Percentiles rank a stretch among this genome's conserved stretches.
Conservation (phyloP, 1,284 basidiomycete species). For the Ustilago hordei region DNA sequence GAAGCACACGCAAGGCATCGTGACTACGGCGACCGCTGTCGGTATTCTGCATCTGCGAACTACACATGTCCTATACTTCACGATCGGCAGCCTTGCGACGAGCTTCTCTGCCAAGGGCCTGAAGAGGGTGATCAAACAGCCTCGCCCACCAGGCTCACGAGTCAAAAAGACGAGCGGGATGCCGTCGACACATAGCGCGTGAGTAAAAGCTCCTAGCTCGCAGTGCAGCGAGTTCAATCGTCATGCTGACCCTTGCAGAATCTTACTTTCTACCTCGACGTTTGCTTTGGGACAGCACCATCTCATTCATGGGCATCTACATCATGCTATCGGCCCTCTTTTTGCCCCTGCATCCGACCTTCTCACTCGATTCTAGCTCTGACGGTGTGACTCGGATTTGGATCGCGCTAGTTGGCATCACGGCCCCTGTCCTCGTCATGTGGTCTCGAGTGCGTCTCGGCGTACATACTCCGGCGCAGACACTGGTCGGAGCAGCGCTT, state of each 20-base stretch:
- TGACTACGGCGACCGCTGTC: conserved; percentile 49
- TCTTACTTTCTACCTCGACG: background rate
- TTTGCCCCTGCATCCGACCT: conserved; percentile 42
- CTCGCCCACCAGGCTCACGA: conserved; percentile 45
- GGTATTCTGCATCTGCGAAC: conserved; percentile 51
- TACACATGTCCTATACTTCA: conserved; percentile 45
- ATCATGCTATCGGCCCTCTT: conserved; percentile 38
- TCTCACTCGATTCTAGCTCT: conserved; percentile 14
- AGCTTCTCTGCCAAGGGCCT: conserved; percentile 55
- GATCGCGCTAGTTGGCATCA: conserved; percentile 32
- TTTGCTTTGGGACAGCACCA: conserved; percentile 25
- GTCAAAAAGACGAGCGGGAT: conserved; percentile 56
- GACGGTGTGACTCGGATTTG: conserved; percentile 32
- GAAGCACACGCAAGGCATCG: conserved; percentile 55
- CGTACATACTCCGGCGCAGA: conserved; percentile 49
- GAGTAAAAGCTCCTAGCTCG: conserved; percentile 11
- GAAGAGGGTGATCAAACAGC: conserved; percentile 57
- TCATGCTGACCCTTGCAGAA: background rate
- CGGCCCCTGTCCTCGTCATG: conserved; percentile 45
- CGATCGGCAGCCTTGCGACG: conserved; percentile 38
- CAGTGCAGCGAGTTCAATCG: background rate
- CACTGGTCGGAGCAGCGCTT: conserved; percentile 38
- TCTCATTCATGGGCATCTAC: conserved; percentile 57
- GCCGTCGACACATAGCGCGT: conserved; percentile 57
- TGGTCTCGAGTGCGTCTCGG: conserved; percentile 54